Evolutionary conservation across 2,329 filamentous ascomycete genomes (phyloP), one percentile per base, ranked within the genome.

Genomic region (Cryoendolithus antarcticus): DNA sequence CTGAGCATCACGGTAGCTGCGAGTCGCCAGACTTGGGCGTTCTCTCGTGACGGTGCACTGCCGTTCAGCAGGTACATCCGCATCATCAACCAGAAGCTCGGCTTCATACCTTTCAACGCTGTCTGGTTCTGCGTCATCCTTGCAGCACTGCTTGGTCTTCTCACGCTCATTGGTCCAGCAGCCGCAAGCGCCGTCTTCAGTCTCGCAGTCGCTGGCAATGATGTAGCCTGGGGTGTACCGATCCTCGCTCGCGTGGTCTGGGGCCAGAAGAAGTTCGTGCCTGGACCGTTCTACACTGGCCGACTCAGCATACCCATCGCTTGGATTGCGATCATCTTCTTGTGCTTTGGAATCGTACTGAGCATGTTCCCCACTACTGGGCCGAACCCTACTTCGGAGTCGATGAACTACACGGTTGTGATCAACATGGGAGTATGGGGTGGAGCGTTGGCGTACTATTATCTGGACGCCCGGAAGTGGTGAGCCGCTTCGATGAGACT

Each of bases 361-460:
- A 66, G 63, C 38, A 77, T 78, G 74, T 75, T 78, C 51, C 75
- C 75, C 0, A 62, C 59, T 9, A 62, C 61, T 3, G 74, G 74
- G 0, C 72, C 74, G 21, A 59, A 69, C 47, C 73, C 74, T 1
- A 63, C 60, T 6, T 53, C 63, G 0, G 44, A 66, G 31, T 57
- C 57, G 9, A 78, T 79, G 75, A 80, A 79, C 48, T 79, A 78
- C 50, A 77, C 74, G 0, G 65, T 77, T 2, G 74, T 77, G 1
- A 72, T 80, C 43, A 77, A 77, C 45, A 64, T 63, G 28, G 66
- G 67, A 3, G 67, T 79, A 1, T 79, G 75, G 75, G 59, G 69
- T 9, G 72, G 72, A 1, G 64, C 68, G 0, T 53, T 75, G 47
- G 36, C 62, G 1, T 78, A 78, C 54, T 78, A 77, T 50, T 63